Base-by-base conservation (phyloP, 2,329 filamentous ascomycete genomes). In the Penicillium sumatraense region DNA sequence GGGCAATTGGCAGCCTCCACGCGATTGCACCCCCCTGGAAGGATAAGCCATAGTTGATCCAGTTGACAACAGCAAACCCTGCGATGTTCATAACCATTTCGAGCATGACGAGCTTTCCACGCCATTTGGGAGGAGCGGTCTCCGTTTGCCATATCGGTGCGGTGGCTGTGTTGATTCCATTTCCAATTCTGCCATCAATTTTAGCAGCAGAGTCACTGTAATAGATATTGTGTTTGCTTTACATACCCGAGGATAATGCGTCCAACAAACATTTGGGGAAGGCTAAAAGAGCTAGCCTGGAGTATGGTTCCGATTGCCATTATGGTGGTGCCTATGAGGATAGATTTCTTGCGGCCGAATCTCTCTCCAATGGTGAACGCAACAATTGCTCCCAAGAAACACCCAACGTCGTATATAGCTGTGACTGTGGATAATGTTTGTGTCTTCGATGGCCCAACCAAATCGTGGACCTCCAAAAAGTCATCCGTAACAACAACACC, bases 111-210 rank as follows among this genome's bases (percentile, higher is more conserved):
- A 78, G 63, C 52, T 77, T 78, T 23, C 77, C 77, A 55, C 77
- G 65, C 72, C 72, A 74, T 18, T 66, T 66, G 18, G 73, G 68
- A 53, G 74, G 76, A 2, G 74, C 77, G 0, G 78, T 80, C 58
- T 82, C 80, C 6, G 77, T 75, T 63, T 73, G 78, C 78, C 79
- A 82, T 6, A 80, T 73, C 20, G 76, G 78, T n/a, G 76, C 77
- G 6, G 77, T 79, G 0, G 76, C 72, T 2, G 78, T 80, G 49
- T 81, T 81, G 47, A 81, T 71, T 14, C 79, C 79, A 11, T 38
- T 49, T 2, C 47, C 47, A 23, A 49, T 4, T n/a, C 38, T 24
- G 38, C n/a, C 5, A 23, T 8, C 8, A 9, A 10, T 18, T 9
- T 40, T 6, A 40, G 31, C 14, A 16, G n/a, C n/a, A n/a, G n/a